A percentile compares a stretch with the other conserved stretches of the same genome.
Evolutionary conservation across 805 yeast genomes (phyloP).

Genomic region (Ogataea saltuana): DNA sequence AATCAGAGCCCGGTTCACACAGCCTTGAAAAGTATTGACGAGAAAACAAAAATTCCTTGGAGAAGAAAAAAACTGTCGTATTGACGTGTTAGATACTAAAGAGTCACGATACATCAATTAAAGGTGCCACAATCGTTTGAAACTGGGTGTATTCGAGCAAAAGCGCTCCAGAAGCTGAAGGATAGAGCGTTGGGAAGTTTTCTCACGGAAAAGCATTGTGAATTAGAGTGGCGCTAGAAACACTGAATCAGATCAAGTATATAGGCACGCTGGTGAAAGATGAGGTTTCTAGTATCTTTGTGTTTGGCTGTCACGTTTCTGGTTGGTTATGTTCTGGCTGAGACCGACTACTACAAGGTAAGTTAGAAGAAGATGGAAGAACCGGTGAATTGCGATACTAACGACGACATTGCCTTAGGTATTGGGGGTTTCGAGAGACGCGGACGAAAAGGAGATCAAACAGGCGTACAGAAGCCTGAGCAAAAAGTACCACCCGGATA

Average conservation of each 20-base stretch:
- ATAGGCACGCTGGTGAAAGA: neutral
- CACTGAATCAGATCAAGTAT: neutral
- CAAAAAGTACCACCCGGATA: conserved; percentile 92
- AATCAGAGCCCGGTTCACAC: too few species aligned
- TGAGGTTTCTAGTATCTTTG: conserved; percentile 8
- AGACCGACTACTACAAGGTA: conserved; percentile 42
- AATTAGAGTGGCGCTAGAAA: neutral
- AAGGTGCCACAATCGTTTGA: neutral
- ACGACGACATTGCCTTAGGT: conserved; percentile 41
- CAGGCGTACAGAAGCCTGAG: conserved; percentile 80
- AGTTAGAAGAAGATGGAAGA: too few species aligned
- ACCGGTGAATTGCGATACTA: neutral
- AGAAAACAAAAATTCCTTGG: neutral
- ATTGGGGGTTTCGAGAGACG: conserved; percentile 67
- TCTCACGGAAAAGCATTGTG: neutral
- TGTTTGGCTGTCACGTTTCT: conserved; percentile 3
- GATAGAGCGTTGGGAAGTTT: neutral
- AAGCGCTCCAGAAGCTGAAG: neutral
- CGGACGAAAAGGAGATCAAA: conserved; percentile 79
- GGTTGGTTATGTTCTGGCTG: conserved; percentile 32
- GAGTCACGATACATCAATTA: neutral
- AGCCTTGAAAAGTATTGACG: neutral
- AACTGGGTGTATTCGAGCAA: neutral
- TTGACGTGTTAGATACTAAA: conserved; percentile 15
- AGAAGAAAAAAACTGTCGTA: conserved; percentile 10